Percentiles rank a stretch among this genome's conserved stretches.
These are phyloP conservation scores for Davidsoniella eucalypti DNA, from an alignment of 2,329 filamentous ascomycete genomes.

Conservation along the genomic window DNA sequence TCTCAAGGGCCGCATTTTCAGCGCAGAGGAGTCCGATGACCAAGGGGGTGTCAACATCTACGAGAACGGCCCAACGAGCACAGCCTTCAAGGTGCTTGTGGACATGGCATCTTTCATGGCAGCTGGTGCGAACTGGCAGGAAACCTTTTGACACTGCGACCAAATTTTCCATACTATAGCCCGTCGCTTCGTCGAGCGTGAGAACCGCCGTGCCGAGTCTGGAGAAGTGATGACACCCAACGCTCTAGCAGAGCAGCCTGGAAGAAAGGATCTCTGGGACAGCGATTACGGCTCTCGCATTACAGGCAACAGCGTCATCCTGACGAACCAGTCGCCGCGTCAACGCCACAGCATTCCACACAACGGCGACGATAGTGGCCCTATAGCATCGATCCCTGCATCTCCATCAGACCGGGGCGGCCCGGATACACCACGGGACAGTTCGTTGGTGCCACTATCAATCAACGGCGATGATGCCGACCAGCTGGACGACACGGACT, in stretches of 20 bases:
- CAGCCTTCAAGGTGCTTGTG: conserved; percentile 32
- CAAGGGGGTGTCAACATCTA: conserved; percentile 17
- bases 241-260: conserved; percentile 19
- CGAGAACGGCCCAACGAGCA: conserved; percentile 26
- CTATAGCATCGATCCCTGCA: not conserved
- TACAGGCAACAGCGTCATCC: conserved; percentile 28
- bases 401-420: conserved; percentile 8
- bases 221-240: conserved; percentile 19
- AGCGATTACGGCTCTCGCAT: conserved; percentile 19
- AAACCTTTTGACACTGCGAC: conserved; percentile 36
- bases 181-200: conserved; percentile 24
- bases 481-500: not conserved
- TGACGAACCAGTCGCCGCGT: conserved; percentile 13
- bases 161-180: conserved; percentile 29
- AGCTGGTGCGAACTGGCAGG: conserved; percentile 40
- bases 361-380: not conserved
- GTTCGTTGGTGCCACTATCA: not conserved
- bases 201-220: conserved; percentile 12
- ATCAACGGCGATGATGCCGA: not conserved
- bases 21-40: conserved; percentile 19
- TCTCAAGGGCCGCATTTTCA: conserved; percentile 33
- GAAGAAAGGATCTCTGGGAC: conserved; percentile 12
- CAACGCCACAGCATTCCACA: not conserved
- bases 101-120: conserved; percentile 35
- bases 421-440: conserved; percentile 7